Percentiles rank a stretch among this genome's conserved stretches.
These are phyloP conservation scores for Yamadazyma membranifaciens DNA, from an alignment of 1,139 yeast species.

Conservation along the genomic window DNA sequence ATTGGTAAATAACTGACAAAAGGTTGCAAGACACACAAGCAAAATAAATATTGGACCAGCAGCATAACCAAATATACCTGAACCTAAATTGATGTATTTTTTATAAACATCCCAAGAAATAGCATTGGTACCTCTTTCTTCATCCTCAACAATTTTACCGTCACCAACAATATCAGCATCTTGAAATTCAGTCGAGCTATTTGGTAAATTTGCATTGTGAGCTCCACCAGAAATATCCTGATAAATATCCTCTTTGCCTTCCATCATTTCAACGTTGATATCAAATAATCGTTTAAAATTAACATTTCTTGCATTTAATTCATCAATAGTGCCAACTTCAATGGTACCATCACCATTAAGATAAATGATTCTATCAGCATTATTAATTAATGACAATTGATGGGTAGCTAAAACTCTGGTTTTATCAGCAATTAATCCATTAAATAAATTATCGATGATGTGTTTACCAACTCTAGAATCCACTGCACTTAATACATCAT, in stretches of 20 bases:
- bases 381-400: slow-evolving; percentile 32
- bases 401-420: slow-evolving; percentile 40
- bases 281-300: slow-evolving; percentile 29
- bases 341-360: slow-evolving; percentile 35
- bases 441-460: slow-evolving; percentile 33
- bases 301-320: slow-evolving; percentile 24
- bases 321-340: slow-evolving; percentile 31
- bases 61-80: slow-evolving; percentile 36
- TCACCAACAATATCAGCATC: slow-evolving; percentile 10
- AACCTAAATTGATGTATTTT: slow-evolving; percentile 35
- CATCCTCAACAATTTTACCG: slow-evolving; percentile 34
- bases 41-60: slow-evolving; percentile 34
- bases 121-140: slow-evolving; percentile 42
- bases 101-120: slow-evolving; percentile 36
- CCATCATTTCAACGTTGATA: slow-evolving; percentile 21
- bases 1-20: slow-evolving; percentile 36
- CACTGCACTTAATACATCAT: slow-evolving; percentile 44
- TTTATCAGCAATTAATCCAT: slow-evolving; percentile 26
- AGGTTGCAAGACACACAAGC: slow-evolving; percentile 39
- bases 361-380: slow-evolving; percentile 33
- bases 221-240: not conserved
- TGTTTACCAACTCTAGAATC: slow-evolving; percentile 42
- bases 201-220: not conserved
- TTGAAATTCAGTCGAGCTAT: slow-evolving; percentile 1
- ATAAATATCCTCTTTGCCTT: slow-evolving; percentile 23